Conservation (phyloP, 768 basidiomycete genomes). For the Grammothele lineata region DNA sequence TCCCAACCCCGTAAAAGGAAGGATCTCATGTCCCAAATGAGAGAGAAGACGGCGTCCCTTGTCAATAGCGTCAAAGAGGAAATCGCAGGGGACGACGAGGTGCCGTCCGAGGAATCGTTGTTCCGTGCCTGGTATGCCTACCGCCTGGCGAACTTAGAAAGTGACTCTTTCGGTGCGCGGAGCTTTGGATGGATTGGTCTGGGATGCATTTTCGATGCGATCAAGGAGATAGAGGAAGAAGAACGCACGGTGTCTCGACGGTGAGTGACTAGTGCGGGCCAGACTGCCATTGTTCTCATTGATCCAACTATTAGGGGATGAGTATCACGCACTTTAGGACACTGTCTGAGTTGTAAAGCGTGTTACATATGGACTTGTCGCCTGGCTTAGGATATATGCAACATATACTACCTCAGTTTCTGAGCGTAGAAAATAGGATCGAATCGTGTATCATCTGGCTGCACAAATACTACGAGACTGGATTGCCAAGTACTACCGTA, state of each 20-base stretch:
- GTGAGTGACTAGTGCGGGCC: constrained; percentile 1
- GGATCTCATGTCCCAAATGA: constrained; percentile 49
- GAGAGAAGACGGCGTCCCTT: constrained; percentile 51
- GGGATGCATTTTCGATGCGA: constrained; percentile 50
- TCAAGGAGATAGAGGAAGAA: constrained; percentile 41
- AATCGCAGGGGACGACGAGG: constrained; percentile 46
- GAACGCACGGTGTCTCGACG: constrained; percentile 6
- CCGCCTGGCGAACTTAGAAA: constrained; percentile 35
- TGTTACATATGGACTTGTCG: no score
- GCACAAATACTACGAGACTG: no score
- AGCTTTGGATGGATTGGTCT: constrained; percentile 63
- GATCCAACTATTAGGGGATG: no score
- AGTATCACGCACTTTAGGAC: no score
- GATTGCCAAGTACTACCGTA: no score
- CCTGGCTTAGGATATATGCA: no score
- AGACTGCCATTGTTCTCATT: neutral
- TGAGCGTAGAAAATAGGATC: no score
- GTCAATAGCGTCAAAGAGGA: constrained; percentile 47
- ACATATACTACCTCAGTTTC: no score
- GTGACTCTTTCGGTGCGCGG: constrained; percentile 48
- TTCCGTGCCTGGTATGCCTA: constrained; percentile 54
- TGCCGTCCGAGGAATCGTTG: constrained; percentile 36
- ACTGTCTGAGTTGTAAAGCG: no score
- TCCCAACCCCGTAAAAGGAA: constrained; percentile 51
- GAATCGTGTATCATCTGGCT: no score